Base-by-base conservation (phyloP, 768 basidiomycete genomes). In the Daedalea quercina region DNA sequence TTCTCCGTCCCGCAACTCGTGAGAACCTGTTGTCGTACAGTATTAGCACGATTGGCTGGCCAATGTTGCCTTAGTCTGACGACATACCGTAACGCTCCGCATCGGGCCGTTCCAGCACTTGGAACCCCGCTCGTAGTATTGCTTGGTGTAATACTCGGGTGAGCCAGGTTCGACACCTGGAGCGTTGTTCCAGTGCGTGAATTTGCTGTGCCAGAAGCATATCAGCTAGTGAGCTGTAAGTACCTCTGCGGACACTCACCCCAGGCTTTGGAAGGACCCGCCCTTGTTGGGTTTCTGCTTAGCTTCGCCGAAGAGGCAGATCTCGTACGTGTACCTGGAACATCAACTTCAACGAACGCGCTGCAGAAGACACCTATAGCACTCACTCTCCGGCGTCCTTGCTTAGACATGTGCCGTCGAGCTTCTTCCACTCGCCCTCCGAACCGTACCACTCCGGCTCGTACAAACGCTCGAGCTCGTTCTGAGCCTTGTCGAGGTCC, bases 101-200 rank as follows among this genome's bases (percentile, higher is more conserved):
- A 89, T 79, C 3, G 96, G 96, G 1, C 96, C 95, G 62, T 96
- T 96, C 95, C 94, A 96, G 73, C 95, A 98, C 63, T 85, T 82
- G 3, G 92, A 77, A 37, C 95, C 96, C 49, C 78, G 74, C 34
- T 82, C 82, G 72, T 98, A 99, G 13, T 80, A 68, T 62, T 95
- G 93, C 61, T 81, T 85, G 44, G 77, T 70, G 67, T 97, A 96
- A 69, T 85, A 96, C 31, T 79, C 85, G 2, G 76, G 76, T 23
- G 80, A 72, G 2, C 89, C 92, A 3, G 76, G 73, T 54, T 75
- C 61, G 1, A 79, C 76, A 49, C 77, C 78, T 0, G 76, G 64
- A 17, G 77, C 75, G 1, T 76, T 73, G 65, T 93, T 87, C 94
- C 94, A 98, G 1, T 83, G 80, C 1, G 79, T 67, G 68, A 90